Percentiles rank a stretch among this genome's conserved stretches.
Evolutionary conservation across 306 rosid genomes (phyloP).

Genomic region (Phaseolus lunatus): DNA sequence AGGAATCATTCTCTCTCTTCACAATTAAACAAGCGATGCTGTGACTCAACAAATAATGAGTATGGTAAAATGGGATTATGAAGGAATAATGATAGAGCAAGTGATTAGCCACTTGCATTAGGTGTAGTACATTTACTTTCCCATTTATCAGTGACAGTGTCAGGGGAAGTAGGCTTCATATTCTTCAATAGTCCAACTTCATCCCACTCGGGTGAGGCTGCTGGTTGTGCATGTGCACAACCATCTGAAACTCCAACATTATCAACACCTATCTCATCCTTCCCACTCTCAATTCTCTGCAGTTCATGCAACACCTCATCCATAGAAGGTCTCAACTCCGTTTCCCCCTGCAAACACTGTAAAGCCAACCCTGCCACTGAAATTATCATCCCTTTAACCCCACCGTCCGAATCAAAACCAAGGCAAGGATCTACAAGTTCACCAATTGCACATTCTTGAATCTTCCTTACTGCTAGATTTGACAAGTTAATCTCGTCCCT

Average conservation of each 20-base stretch:
- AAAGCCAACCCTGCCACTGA: constrained; percentile 78
- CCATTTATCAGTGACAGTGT: constrained; percentile 50
- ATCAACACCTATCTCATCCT: constrained; percentile 33
- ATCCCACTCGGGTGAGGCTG: constrained; percentile 54
- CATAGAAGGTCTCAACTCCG: constrained; percentile 82
- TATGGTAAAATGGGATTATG: constrained; percentile 34
- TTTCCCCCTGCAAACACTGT: constrained; percentile 73
- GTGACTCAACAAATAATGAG: not conserved
- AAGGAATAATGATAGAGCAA: constrained; percentile 22
- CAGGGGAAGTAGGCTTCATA: constrained; percentile 51
- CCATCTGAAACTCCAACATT: constrained; percentile 25
- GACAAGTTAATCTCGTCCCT: constrained; percentile 72
- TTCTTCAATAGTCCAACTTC: constrained; percentile 56
- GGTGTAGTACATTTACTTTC: constrained; percentile 54
- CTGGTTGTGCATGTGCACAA: constrained; percentile 33
- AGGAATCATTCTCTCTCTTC: constrained; percentile 5
- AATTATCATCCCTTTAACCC: constrained; percentile 56
- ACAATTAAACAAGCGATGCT: constrained; percentile 25
- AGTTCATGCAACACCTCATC: constrained; percentile 63
- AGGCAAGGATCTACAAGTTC: constrained; percentile 68
- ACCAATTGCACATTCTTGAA: constrained; percentile 55
- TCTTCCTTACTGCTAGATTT: constrained; percentile 64
- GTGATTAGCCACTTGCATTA: constrained; percentile 42
- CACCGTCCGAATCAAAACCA: constrained; percentile 58
- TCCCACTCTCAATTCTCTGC: constrained; percentile 58